Evolutionary conservation across 306 rosid species (phyloP).

Genomic region (Inga leiocalycina): DNA sequence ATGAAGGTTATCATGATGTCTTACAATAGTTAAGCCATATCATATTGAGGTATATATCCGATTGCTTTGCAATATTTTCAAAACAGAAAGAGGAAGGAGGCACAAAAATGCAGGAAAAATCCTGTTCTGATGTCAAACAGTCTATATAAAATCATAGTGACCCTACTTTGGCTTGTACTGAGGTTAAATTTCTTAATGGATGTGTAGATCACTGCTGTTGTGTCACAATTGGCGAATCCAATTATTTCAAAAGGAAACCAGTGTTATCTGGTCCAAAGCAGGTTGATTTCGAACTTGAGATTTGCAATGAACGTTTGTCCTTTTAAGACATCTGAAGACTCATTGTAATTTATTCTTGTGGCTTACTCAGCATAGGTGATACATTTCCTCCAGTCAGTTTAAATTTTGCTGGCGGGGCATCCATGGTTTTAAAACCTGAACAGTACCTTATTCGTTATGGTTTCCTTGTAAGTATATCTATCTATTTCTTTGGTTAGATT

Average conservation of each 20-base stretch:
- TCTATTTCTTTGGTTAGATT: constrained; percentile 12
- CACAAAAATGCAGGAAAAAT: background rate
- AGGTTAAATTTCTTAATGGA: constrained; percentile 35
- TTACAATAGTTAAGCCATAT: constrained; percentile 18
- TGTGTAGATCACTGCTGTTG: constrained; percentile 69
- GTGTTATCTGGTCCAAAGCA: constrained; percentile 79
- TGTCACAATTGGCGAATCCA: constrained; percentile 65
- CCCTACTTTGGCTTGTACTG: constrained; percentile 2
- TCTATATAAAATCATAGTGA: constrained; percentile 1
- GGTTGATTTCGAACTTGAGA: constrained; percentile 49
- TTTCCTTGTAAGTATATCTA: constrained; percentile 56
- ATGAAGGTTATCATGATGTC: background rate
- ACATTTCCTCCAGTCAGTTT: constrained; percentile 82
- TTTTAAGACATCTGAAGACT: constrained; percentile 25
- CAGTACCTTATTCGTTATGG: constrained; percentile 74
- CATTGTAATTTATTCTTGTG: constrained; percentile 38
- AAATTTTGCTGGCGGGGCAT: constrained; percentile 82
- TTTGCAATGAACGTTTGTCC: constrained; percentile 16
- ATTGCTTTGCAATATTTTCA: background rate
- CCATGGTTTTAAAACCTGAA: constrained; percentile 90
- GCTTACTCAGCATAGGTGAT: constrained; percentile 61
- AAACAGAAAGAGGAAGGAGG: constrained; percentile 1
- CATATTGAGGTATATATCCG: constrained; percentile 12
- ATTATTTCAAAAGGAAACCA: constrained; percentile 72
- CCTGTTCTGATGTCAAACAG: background rate